A percentile compares a stretch with the other conserved stretches of the same genome.
These are phyloP conservation scores for Rutstroemia sp. DNA, from an alignment of 2,329 filamentous ascomycete species.

Conservation along the genomic window DNA sequence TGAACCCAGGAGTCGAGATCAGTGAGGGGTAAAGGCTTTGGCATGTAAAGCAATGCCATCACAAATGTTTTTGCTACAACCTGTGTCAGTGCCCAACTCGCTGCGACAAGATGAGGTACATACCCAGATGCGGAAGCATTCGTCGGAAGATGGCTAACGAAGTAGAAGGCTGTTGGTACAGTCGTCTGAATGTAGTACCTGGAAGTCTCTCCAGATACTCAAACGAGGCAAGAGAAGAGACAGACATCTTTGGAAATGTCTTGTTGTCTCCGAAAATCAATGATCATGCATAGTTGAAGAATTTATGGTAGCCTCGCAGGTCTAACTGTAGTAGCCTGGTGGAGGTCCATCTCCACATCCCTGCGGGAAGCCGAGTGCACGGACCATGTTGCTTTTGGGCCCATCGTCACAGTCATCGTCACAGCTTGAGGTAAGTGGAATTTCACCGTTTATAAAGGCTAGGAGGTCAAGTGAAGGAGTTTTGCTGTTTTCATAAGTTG, in stretches of 20 bases:
- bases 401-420: background rate
- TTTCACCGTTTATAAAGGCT: too few relatives aligned
- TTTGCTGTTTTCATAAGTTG: background rate
- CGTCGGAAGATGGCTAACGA: conserved; percentile 92
- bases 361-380: background rate
- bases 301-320: background rate
- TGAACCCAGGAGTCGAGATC: conserved; percentile 85
- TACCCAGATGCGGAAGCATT: conserved; percentile 89
- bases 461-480: too few relatives aligned
- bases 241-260: conserved; percentile 26
- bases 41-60: conserved; percentile 90
- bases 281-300: background rate
- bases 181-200: conserved; percentile 78
- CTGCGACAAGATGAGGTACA: conserved; percentile 20
- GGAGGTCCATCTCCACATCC: background rate
- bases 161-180: conserved; percentile 95
- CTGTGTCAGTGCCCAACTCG: conserved; percentile 12
- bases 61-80: conserved; percentile 81
- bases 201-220: conserved; percentile 92
- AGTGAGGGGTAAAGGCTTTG: conserved; percentile 66
- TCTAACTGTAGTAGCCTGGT: background rate
- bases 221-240: conserved; percentile 55
- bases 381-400: background rate
- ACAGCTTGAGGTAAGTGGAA: too few relatives aligned
- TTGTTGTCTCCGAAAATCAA: conserved; percentile 1